Evolutionary conservation across 805 yeast genomes (phyloP).

Genomic region (Yamadazyma phyllophila): DNA sequence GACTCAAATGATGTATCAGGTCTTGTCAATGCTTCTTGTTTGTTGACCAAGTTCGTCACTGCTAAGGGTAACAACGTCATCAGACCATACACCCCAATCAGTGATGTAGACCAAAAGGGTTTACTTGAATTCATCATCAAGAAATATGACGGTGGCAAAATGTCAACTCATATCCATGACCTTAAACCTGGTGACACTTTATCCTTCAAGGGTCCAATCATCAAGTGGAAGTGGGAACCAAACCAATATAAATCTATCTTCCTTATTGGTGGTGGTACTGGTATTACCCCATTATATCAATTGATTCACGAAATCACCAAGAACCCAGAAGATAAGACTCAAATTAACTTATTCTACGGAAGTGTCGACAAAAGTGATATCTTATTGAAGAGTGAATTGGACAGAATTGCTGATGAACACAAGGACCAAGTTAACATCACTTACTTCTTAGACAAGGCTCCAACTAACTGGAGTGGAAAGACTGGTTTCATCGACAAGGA

Average conservation of each 20-base stretch:
- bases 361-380: constrained; percentile 75
- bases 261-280: constrained; percentile 94
- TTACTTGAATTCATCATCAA: constrained; percentile 77
- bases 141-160: constrained; percentile 80
- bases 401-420: constrained; percentile 58
- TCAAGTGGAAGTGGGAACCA: constrained; percentile 87
- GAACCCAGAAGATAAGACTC: constrained; percentile 86
- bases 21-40: constrained; percentile 70
- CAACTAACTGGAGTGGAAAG: constrained; percentile 50
- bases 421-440: constrained; percentile 76
- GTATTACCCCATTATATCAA: constrained; percentile 95
- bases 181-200: constrained; percentile 79
- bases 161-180: constrained; percentile 68
- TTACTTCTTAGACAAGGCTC: constrained; percentile 77
- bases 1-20: constrained; percentile 69
- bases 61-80: constrained; percentile 83
- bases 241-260: constrained; percentile 79
- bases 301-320: constrained; percentile 70
- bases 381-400: constrained; percentile 75
- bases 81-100: constrained; percentile 87
- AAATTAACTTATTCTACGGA: constrained; percentile 81
- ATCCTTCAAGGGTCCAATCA: constrained; percentile 90
- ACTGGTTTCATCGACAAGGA: constrained; percentile 80
- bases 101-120: constrained; percentile 70
- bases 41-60: constrained; percentile 78